phyloP scores from a whole-genome alignment of 768 basidiomycete genomes.

The Rhodotorula paludigena region DNA sequence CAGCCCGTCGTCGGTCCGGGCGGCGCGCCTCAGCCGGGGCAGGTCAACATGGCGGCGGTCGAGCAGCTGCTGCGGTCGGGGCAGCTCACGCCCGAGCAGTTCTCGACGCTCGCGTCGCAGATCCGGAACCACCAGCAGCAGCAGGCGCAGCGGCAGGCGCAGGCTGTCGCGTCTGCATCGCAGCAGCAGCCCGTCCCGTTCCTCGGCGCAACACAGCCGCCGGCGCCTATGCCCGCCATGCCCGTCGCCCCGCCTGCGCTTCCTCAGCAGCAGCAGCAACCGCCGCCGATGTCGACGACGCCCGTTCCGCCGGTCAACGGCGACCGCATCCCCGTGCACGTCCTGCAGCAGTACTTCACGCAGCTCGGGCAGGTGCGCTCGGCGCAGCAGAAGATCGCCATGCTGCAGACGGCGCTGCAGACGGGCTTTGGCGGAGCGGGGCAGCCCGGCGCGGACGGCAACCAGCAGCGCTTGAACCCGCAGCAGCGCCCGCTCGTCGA shows the following conservation, averaged over 20 bases:
- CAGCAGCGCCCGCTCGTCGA: constrained; percentile 17
- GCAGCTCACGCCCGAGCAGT: constrained; percentile 21
- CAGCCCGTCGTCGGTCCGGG: neutral
- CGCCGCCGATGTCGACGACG: too few species aligned
- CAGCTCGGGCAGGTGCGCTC: constrained; percentile 5
- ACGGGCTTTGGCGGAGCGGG: constrained; percentile 21
- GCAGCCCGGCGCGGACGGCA: neutral
- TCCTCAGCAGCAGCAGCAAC: neutral
- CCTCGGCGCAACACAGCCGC: neutral
- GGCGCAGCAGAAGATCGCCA: neutral
- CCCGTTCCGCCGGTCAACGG: neutral
- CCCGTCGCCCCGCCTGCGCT: neutral
- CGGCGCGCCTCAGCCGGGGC: neutral
- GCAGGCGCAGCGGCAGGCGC: constrained; percentile 5
- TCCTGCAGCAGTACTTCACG: constrained; percentile 24
- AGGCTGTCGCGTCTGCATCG: neutral
- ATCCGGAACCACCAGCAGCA: constrained; percentile 22
- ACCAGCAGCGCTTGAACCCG: constrained; percentile 1
- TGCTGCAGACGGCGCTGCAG: constrained; percentile 13
- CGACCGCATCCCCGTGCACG: constrained; percentile 14
- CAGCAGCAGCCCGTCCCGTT: constrained; percentile 5
- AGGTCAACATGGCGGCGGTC: constrained; percentile 26
- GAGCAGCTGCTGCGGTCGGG: constrained; percentile 26
- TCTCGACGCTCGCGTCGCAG: constrained; percentile 7
- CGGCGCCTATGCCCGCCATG: neutral